Percentiles rank a stretch among this genome's conserved stretches.
Conservation (phyloP, 345 rosid species). For the Murraya paniculata region DNA sequence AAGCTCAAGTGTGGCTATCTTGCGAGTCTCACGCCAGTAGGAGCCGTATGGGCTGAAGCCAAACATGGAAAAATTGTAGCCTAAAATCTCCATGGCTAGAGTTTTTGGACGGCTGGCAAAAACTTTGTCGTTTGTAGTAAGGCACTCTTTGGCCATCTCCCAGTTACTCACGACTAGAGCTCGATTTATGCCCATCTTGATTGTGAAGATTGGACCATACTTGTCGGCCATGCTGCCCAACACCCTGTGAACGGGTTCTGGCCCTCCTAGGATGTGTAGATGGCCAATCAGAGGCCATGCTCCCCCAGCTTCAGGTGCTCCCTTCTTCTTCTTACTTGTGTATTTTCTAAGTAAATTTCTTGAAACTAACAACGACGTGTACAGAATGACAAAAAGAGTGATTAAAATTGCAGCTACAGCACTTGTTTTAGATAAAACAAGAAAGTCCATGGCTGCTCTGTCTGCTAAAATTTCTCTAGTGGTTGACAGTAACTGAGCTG, state of each 20-base stretch:
- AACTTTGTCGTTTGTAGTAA: constrained; percentile 27
- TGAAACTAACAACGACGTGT: not conserved
- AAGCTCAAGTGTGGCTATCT: not conserved
- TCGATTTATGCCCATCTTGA: constrained; percentile 25
- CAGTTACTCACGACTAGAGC: constrained; percentile 27
- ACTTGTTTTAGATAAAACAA: not conserved
- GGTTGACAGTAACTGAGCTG: too few relatives aligned
- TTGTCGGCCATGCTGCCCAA: constrained; percentile 35
- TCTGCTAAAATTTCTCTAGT: too few relatives aligned
- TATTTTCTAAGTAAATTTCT: not conserved
- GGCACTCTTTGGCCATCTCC: constrained; percentile 33
- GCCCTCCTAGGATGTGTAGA: constrained; percentile 31
- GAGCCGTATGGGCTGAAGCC: constrained; percentile 24
- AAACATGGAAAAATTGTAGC: constrained; percentile 22
- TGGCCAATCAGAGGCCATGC: constrained; percentile 40
- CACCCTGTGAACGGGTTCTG: constrained; percentile 20
- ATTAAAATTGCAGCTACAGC: not conserved
- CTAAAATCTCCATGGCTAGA: constrained; percentile 8
- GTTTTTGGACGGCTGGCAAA: constrained; percentile 26
- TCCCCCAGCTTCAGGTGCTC: too few relatives aligned
- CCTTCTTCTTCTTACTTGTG: too few relatives aligned
- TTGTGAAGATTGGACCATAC: constrained; percentile 31
- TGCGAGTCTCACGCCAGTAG: constrained; percentile 26
- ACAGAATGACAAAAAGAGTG: not conserved
- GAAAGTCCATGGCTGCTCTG: not conserved